These are phyloP conservation scores for Fusarium hainanense DNA, from an alignment of 2,329 filamentous ascomycete genomes.

Conservation along the genomic window DNA sequence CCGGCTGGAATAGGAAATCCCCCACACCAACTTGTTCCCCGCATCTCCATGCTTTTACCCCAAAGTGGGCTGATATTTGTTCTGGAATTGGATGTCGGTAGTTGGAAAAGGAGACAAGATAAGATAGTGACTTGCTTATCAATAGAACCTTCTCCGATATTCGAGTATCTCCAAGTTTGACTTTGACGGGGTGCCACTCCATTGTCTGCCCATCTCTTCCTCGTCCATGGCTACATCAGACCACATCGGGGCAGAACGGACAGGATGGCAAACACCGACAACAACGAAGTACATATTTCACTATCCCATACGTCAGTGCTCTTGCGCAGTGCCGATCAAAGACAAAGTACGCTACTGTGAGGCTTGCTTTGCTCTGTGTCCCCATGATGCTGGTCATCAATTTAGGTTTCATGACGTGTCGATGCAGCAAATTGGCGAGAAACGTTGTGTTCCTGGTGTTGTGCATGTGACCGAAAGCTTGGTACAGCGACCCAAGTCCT, in stretches of 20 bases:
- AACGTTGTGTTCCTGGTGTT: background rate
- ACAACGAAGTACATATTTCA: background rate
- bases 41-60: conserved; percentile 19
- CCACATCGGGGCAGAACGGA: background rate
- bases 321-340: background rate
- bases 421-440: background rate
- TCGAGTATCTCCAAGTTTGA: background rate
- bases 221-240: background rate
- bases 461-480: background rate
- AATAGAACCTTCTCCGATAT: background rate
- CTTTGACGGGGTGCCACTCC: background rate
- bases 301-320: background rate
- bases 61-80: conserved; percentile 22
- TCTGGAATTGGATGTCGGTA: conserved; percentile 19
- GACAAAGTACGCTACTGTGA: background rate
- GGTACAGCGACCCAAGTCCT: background rate
- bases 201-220: background rate
- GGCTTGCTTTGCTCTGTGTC: background rate
- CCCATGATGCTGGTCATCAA: background rate
- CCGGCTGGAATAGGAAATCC: conserved; percentile 21
- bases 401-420: background rate
- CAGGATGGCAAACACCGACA: background rate
- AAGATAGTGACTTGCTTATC: background rate
- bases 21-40: conserved; percentile 18
- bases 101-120: background rate